Conservation (phyloP, 1,284 basidiomycete genomes). For the Cutaneotrichosporon cavernicola region DNA sequence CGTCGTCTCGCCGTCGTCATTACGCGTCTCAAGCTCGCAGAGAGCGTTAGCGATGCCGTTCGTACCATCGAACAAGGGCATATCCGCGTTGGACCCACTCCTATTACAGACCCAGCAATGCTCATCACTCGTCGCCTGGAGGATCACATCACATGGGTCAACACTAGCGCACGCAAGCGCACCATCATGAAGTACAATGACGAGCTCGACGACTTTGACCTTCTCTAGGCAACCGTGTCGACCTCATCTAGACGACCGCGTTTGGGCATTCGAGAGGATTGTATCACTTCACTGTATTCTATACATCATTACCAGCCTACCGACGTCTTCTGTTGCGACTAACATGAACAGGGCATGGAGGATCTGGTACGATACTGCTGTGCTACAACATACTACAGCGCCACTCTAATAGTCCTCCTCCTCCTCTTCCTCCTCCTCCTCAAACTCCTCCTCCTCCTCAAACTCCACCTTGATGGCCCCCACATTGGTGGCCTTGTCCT, state of each 20-base stretch:
- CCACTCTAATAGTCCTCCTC: slow-evolving; percentile 2
- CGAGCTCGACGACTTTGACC: slow-evolving; percentile 90
- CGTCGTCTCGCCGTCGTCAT: slow-evolving; percentile 88
- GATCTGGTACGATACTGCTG: neutral
- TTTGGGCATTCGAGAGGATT: neutral
- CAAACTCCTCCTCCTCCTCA: neutral
- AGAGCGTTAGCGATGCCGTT: slow-evolving; percentile 90
- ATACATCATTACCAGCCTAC: neutral
- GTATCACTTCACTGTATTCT: slow-evolving; percentile 11
- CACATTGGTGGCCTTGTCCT: neutral
- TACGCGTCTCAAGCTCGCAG: slow-evolving; percentile 90
- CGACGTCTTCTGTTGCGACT: neutral
- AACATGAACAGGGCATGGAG: neutral
- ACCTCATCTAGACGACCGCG: neutral
- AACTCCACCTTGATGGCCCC: neutral
- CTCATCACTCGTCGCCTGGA: slow-evolving; percentile 97
- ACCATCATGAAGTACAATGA: slow-evolving; percentile 96
- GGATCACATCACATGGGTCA: slow-evolving; percentile 99
- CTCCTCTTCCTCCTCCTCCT: neutral
- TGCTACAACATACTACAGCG: neutral
- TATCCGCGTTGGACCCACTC: slow-evolving; percentile 92
- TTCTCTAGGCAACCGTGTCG: slow-evolving; percentile 60
- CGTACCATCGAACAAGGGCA: slow-evolving; percentile 99
- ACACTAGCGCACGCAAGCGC: slow-evolving; percentile 94
- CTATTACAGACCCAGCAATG: slow-evolving; percentile 94